These are phyloP conservation scores for Populus alba DNA, from an alignment of 345 rosid species.

Conservation along the genomic window DNA sequence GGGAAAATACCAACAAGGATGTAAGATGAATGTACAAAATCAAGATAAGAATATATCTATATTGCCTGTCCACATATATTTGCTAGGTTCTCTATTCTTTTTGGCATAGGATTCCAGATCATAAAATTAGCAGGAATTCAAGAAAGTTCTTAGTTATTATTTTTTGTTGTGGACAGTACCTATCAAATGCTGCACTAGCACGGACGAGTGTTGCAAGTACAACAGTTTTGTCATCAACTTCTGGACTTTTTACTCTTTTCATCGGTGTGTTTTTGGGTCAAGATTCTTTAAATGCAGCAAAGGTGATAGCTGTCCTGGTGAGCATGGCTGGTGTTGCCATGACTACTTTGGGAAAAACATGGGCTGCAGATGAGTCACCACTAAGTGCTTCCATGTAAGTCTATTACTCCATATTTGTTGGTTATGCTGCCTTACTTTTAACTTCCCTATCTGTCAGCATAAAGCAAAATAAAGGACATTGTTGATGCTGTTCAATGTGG, in stretches of 20 bases:
- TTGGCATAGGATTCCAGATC: background rate
- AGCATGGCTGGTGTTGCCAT: conserved; percentile 96
- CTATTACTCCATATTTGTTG: background rate
- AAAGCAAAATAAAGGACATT: background rate
- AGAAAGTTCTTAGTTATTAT: background rate
- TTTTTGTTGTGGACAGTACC: conserved; percentile 53
- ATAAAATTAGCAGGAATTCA: conserved; percentile 1
- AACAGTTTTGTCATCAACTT: conserved; percentile 92
- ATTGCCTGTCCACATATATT: background rate
- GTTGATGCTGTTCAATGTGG: background rate
- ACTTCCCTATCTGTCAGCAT: background rate
- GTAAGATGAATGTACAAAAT: background rate
- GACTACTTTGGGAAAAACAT: conserved; percentile 94
- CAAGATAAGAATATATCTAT: background rate
- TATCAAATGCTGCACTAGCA: conserved; percentile 97
- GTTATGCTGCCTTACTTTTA: background rate
- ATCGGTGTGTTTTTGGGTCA: conserved; percentile 85
- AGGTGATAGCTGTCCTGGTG: conserved; percentile 86
- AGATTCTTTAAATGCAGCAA: conserved; percentile 77
- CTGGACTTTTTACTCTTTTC: conserved; percentile 98
- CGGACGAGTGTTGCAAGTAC: conserved; percentile 99
- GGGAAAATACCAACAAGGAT: background rate
- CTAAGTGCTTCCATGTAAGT: conserved; percentile 61
- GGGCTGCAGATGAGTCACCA: conserved; percentile 88
- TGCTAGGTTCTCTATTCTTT: background rate